A percentile compares a stretch with the other conserved stretches of the same genome.
Conservation (phyloP, 2,329 filamentous ascomycete species). For the Apiospora malaysiana region DNA sequence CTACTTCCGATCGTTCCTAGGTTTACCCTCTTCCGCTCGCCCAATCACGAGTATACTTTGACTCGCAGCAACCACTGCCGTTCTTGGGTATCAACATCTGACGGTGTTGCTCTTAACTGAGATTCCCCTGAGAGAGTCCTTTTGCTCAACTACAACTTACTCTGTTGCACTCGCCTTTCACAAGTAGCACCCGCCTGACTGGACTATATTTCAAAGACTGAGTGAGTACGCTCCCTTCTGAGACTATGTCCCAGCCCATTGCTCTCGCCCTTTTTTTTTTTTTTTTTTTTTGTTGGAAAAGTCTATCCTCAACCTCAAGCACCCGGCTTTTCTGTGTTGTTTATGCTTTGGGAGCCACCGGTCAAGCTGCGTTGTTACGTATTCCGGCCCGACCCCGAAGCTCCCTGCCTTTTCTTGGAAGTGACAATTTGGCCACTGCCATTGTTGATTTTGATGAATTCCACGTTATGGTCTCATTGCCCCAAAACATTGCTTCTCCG, state of each 20-base stretch:
- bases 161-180: not conserved
- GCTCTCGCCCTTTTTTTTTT: no score
- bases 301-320: not conserved
- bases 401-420: not conserved
- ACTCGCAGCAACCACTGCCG: not conserved
- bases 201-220: not conserved
- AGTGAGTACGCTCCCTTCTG: not conserved
- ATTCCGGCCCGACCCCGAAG: not conserved
- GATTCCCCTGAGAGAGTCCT: not conserved
- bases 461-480: not conserved
- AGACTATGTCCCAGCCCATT: not conserved
- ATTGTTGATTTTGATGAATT: not conserved
- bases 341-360: not conserved
- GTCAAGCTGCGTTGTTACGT: not conserved
- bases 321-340: not conserved
- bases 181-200: not conserved
- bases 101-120: not conserved
- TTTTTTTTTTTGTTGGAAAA: no score
- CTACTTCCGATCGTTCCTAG: not conserved
- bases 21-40: not conserved
- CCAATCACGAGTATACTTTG: not conserved
- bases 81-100: not conserved
- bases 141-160: not conserved
- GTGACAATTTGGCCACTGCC: not conserved
- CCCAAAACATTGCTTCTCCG: not conserved